Evolutionary conservation across 2,329 filamentous ascomycete species (phyloP).

Genomic region (Verruconis gallopava): DNA sequence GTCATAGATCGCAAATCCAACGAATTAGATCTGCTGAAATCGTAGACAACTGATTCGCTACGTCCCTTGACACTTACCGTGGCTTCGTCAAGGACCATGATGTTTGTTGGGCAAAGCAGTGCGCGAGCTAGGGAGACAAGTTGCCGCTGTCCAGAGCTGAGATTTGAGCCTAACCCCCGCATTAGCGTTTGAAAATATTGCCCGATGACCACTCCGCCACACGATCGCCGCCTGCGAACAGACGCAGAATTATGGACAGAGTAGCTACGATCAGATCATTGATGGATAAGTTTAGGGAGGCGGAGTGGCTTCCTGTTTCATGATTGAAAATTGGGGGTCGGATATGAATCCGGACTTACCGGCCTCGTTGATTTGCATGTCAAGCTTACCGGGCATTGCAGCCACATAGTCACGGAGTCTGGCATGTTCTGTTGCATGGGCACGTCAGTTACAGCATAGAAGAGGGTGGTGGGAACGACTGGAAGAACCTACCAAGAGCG

Average conservation of each 20-base stretch:
- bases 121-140: slow-evolving; percentile 88
- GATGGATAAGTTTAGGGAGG: too few relatives aligned
- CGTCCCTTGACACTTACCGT: slow-evolving; percentile 46
- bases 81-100: slow-evolving; percentile 91
- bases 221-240: too few relatives aligned
- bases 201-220: too few relatives aligned
- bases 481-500: slow-evolving; percentile 58
- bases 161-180: slow-evolving; percentile 73
- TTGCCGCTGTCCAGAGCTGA: slow-evolving; percentile 90
- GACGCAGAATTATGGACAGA: too few relatives aligned
- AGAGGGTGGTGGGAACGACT: not conserved
- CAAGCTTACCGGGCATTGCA: slow-evolving; percentile 76
- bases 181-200: too few relatives aligned
- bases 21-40: too few relatives aligned
- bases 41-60: too few relatives aligned
- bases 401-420: slow-evolving; percentile 82
- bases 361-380: slow-evolving; percentile 86
- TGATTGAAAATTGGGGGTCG: too few relatives aligned
- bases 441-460: not conserved
- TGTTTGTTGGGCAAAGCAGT: slow-evolving; percentile 89
- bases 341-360: too few relatives aligned
- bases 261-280: too few relatives aligned
- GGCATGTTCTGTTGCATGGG: slow-evolving; percentile 63
- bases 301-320: too few relatives aligned
- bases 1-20: not conserved